Base-by-base conservation (phyloP, 352 stramenopile genomes). In the Globisporangium perplexum region DNA sequence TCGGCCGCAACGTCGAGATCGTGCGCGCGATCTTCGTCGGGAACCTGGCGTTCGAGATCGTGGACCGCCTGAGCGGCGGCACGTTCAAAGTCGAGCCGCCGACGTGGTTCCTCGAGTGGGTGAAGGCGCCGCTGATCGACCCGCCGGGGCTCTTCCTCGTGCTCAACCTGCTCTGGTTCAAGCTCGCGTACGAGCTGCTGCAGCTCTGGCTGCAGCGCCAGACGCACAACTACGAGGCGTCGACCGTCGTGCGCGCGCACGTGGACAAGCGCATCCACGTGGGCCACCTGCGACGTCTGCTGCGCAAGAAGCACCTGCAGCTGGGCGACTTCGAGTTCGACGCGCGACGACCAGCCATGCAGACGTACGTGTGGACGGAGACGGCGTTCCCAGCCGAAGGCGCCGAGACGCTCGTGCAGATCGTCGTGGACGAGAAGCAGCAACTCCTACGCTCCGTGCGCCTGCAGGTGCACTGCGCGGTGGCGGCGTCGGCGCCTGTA, bases 61-160 rank as follows among this genome's bases (percentile, higher is more conserved):
- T 99, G 11, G 96, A 99, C 69, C 81, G 94, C 42, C 69, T 99
- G 28, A 98, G 91, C 26, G 95, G 95, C 8, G 74, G 87, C 7
- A 75, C 70, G 5, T 98, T 96, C 75, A 91, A 93, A 47, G 78
- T 98, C 15, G 66, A 93, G 0, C 95, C 94, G 60, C 74, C 90
- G 26, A 62, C 65, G 31, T 97, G 87, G 90, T 83, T 95, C 47
- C 45, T 90, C 30, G 62, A 84, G 46, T 91, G 70, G 66, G 75
- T 93, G 47, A 84, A 86, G 47, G 74, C 70, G 42, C 77, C 80
- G 46, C 63, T 93, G 23, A 72, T 90, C 31, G 74, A 82, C 44
- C 50, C 61, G 11, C 77, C 73, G 1, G 53, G 71, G 11, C 59
- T 98, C 14, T 74, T 96, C 26, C 68, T 96, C 8, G 88, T 89